Base-by-base conservation (phyloP, 139 green algal species). In the Edaphochlamys debaryana region DNA sequence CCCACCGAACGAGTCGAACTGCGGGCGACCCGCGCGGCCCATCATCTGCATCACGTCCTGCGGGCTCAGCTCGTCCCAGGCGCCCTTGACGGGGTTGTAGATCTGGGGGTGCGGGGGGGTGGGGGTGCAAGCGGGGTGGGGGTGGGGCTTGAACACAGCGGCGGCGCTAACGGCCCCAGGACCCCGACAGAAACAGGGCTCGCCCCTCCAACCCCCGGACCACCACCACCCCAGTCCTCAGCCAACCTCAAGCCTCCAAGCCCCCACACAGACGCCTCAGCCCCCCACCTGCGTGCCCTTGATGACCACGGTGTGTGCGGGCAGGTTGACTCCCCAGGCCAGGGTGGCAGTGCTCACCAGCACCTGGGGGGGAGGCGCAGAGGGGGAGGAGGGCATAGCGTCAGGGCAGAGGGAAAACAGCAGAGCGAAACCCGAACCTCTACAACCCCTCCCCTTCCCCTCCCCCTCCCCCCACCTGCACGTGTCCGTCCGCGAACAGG, bases 11-110 rank as follows among this genome's bases (percentile, higher is more conserved):
- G 94, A 95, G 89, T 99, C 97, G 67, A 93, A 99, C 93, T 99
- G 96, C 22, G 97, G 97, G 1, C 97, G 92, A 8, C 97, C 97
- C 17, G 97, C 97, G 38, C 97, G 94, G 23, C 97, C 97, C 90
- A 99, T 94, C 97, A 99, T 99, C 92, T 99, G 97, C 97, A 99
- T 99, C 50, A 99, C 93, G 88, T 99, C 97, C 92, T 98, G 93
- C 11, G 94, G 93, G 63, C 86, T 93, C 67, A 99, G 92, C 91
- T 99, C 96, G 73, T 90, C 91, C 97, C 97, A 99, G 3, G 80
- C 91, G 37, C 88, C 87, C 89, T 98, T 98, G 58, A 95, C 94
- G 0, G 97, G 96, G 90, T 98, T 98, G 94, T 99, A 99, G 42
- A 99, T 91, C 87, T 98, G n/a, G n/a, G n/a, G n/a, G n/a, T n/a